A percentile compares a stretch with the other conserved stretches of the same genome.
phyloP scores from a whole-genome alignment of 441 rosid genomes.

The Adansonia gregorii region DNA sequence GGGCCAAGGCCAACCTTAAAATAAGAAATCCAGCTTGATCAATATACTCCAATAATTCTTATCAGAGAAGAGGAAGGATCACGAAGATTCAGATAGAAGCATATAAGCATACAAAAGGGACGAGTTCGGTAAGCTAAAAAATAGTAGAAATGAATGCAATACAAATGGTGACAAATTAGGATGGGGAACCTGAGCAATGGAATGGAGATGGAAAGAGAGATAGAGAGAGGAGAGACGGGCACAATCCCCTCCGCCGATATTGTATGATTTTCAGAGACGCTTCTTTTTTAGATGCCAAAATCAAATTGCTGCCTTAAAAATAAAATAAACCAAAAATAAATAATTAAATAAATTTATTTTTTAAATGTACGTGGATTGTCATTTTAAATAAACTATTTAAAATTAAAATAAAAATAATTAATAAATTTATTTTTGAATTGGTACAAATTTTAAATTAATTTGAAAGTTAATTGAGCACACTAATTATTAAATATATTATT shows the following conservation, averaged over 20 bases:
- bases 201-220: slow-evolving; percentile 32
- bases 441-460: no score
- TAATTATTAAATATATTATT: no score
- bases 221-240: slow-evolving; percentile 39
- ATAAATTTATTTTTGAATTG: no score
- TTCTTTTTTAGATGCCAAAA: slow-evolving; percentile 13
- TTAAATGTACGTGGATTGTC: no score
- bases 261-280: slow-evolving; percentile 26
- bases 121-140: not conserved
- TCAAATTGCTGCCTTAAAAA: not conserved
- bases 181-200: slow-evolving; percentile 42
- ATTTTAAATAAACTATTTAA: no score
- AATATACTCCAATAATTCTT: slow-evolving; percentile 4
- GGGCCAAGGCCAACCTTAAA: slow-evolving; percentile 40
- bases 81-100: not conserved
- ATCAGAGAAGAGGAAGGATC: not conserved
- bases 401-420: no score
- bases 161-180: slow-evolving; percentile 10
- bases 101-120: not conserved
- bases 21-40: slow-evolving; percentile 29
- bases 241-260: slow-evolving; percentile 39
- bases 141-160: not conserved
- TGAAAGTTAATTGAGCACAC: no score
- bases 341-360: no score
- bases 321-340: no score